Evolutionary conservation across 2,329 filamentous ascomycete species (phyloP), one percentile per base, ranked within the genome.

Genomic region (Pseudofabraea citricarpa): DNA sequence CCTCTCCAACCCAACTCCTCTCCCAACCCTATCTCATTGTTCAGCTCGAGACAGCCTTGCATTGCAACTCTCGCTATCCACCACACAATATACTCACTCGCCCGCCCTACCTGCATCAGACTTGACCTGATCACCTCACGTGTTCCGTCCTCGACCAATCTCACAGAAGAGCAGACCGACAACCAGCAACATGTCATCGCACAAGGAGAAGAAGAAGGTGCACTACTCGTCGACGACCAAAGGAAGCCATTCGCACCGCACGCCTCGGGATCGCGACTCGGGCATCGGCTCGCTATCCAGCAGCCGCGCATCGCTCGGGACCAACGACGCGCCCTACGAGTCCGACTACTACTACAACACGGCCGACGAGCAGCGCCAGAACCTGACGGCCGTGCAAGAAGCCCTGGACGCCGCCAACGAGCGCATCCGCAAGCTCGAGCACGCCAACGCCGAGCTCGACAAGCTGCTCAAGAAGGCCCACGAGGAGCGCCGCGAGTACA

Each of bases 261-360:
- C 48, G 31, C n/a, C n/a, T n/a, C n/a, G n/a, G n/a, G n/a, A n/a
- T n/a, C 46, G 49, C 39, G 53, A 56, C 47, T 56, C 53, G 15
- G 55, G 52, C 10, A 40, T 56, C 36, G 55, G 54, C 8, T 52
- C 48, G 8, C 50, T 43, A 16, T 49, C 48, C 13, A 52, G 48
- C 26, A 53, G 56, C 33, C 51, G 55, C 36, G 56, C 55, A 13
- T 56, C 54, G 16, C 31, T 55, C 15, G 55, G 52, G n/a, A 48
- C 46, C 18, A 46, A 46, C 36, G 39, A 44, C 6, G 37, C 43
- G 6, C 40, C 45, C 19, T 54, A 52, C 47, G 47, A 36, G 39
- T 35, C 32, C 20, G 36, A 45, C 18, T 39, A 54, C 16, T 10
- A 10, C 27, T 31, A 31, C 27, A 15, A 31, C 15, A 45, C 51